Evolutionary conservation across 225 moss, liverwort and hornwort species (phyloP).

Genomic region (Ulota crispa): DNA sequence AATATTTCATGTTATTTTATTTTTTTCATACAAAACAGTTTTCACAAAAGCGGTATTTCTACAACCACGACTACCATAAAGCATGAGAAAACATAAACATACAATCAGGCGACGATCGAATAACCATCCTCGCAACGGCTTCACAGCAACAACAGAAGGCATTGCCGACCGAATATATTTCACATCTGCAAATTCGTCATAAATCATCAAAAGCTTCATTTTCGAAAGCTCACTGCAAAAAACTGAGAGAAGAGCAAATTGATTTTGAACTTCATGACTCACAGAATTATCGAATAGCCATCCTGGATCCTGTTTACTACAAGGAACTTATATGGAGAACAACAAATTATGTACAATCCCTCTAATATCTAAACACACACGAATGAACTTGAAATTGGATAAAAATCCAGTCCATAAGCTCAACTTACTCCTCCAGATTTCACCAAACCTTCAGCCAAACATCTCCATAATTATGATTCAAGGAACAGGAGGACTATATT

Average conservation of each 20-base stretch:
- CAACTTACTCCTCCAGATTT: conserved; percentile 26
- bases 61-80: neutral
- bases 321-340: neutral
- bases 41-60: too few species aligned
- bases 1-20: too few species aligned
- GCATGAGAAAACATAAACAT: neutral
- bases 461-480: conserved; percentile 25
- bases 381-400: conserved; percentile 21
- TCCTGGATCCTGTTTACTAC: conserved; percentile 6
- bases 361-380: conserved; percentile 3
- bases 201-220: neutral
- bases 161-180: neutral
- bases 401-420: conserved; percentile 3
- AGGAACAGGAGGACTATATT: conserved; percentile 22
- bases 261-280: neutral
- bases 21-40: too few species aligned
- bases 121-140: neutral
- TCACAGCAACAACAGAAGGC: neutral
- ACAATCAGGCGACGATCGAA: neutral
- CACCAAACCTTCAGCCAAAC: conserved; percentile 27
- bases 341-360: conserved; percentile 8
- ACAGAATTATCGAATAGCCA: neutral
- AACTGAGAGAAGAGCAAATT: neutral
- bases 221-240: neutral
- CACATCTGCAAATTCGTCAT: neutral